Evolutionary conservation across 495 filamentous ascomycete genomes (phyloP).

Genomic region (Bacidia gigantensis): DNA sequence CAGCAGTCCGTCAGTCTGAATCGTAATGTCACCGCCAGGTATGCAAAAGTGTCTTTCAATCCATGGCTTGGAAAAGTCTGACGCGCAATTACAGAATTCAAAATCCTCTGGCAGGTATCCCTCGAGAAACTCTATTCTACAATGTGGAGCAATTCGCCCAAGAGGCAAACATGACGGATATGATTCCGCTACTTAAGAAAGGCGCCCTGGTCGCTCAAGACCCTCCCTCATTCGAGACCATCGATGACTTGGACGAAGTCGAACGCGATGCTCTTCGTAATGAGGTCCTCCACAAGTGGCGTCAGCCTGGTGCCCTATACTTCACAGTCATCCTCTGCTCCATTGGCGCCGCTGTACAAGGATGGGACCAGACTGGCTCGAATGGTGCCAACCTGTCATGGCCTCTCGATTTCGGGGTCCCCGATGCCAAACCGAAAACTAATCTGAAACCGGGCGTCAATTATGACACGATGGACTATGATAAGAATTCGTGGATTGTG

Average conservation of each 20-base stretch:
- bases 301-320: constrained; percentile 47
- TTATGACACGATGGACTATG: constrained; percentile 16
- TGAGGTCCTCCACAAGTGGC: constrained; percentile 49
- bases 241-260: constrained; percentile 34
- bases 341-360: constrained; percentile 45
- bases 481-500: constrained; percentile 36
- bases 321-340: constrained; percentile 43
- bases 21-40: constrained; percentile 17
- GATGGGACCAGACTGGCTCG: constrained; percentile 60
- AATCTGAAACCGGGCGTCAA: neutral
- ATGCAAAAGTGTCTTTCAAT: neutral
- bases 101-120: constrained; percentile 46
- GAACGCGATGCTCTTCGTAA: constrained; percentile 40
- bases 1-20: constrained; percentile 13
- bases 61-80: neutral
- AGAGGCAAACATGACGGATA: constrained; percentile 38
- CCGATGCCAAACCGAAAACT: constrained; percentile 8
- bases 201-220: constrained; percentile 53
- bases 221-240: constrained; percentile 30
- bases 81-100: constrained; percentile 25
- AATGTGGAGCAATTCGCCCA: constrained; percentile 48
- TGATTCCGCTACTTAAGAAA: constrained; percentile 45
- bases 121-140: constrained; percentile 36
- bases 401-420: constrained; percentile 34
- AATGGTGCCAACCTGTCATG: constrained; percentile 67